Percentiles rank a stretch among this genome's conserved stretches.
These are phyloP conservation scores for Candida ortonii DNA, from an alignment of 805 yeast species.

Conservation along the genomic window DNA sequence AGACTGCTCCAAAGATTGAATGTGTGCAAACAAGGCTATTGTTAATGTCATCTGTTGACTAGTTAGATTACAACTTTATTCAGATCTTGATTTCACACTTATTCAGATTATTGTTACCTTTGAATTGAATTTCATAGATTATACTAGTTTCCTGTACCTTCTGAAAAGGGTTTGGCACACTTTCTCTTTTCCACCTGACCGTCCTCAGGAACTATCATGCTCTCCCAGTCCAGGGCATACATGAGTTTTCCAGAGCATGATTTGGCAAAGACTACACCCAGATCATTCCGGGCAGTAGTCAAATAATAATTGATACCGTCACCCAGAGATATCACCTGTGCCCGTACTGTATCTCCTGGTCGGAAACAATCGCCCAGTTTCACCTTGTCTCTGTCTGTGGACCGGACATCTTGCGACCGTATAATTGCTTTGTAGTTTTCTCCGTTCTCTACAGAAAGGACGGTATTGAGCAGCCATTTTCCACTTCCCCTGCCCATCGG, in stretches of 20 bases:
- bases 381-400: slow-evolving; percentile 87
- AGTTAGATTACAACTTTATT: no score
- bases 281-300: slow-evolving; percentile 83
- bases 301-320: slow-evolving; percentile 91
- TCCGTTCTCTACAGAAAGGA: slow-evolving; percentile 65
- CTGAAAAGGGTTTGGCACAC: slow-evolving; percentile 82
- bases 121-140: no score
- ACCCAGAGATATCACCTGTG: slow-evolving; percentile 80
- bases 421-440: slow-evolving; percentile 87
- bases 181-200: slow-evolving; percentile 79
- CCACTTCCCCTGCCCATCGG: slow-evolving; percentile 11
- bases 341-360: slow-evolving; percentile 93
- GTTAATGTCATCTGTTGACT: no score
- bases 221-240: slow-evolving; percentile 94
- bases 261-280: slow-evolving; percentile 90
- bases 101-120: no score
- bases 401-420: slow-evolving; percentile 82
- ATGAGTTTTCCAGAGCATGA: slow-evolving; percentile 67
- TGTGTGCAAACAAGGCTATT: slow-evolving; percentile 2
- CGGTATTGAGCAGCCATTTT: slow-evolving; percentile 33
- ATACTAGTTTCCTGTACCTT: no score
- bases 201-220: slow-evolving; percentile 76
- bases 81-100: no score
- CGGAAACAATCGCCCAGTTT: slow-evolving; percentile 73
- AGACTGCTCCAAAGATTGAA: slow-evolving; percentile 80